Evolutionary conservation across 2,329 filamentous ascomycete genomes (phyloP), one percentile per base, ranked within the genome.

Genomic region (Emydomyces testavorans): DNA sequence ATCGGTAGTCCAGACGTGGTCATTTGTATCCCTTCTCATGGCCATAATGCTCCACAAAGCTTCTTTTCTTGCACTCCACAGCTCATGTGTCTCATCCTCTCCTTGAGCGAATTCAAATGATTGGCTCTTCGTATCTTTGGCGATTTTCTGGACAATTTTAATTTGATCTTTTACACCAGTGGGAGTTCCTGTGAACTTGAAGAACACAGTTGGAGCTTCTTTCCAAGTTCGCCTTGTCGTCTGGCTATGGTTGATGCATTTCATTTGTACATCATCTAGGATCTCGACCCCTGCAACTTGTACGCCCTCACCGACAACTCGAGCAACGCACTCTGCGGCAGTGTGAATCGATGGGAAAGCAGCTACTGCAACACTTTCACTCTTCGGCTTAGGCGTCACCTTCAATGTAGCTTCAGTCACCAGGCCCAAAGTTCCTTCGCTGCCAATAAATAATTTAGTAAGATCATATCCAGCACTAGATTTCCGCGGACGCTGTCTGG

Each of bases 281-380:
- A 95, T 83, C 68, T 95, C 89, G 36, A 95, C 80, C n/a, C 89
- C 89, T 0, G 89, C 88, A 35, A 95, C 81, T 24, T 85, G 85
- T 8, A 94, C 77, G 21, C 87, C 88, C 46, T 83, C 77, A 37
- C 78, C 79, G 3, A 95, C 88, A 8, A 94, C 86, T 47, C 76
- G 76, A 55, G 82, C 79, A 1, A 92, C 88, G 62, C 86, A 93
- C 60, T 82, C 76, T 13, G 85, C 86, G 1, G 87, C 87, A 54
- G 78, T 71, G 38, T 83, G 79, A 53, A 94, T 65, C 13, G 62
- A 70, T 2, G 70, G 70, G 61, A 85, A 84, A 40, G 75, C 79
- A 54, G 76, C 78, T 13, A 94, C 83, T 3, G 88, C 89, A 2
- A 94, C 89, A 52, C 77, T 86, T 41, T 83, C 84, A 52, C 80